phyloP scores from a whole-genome alignment of 257 asterid species.

The Paraleonurus japonicus region DNA sequence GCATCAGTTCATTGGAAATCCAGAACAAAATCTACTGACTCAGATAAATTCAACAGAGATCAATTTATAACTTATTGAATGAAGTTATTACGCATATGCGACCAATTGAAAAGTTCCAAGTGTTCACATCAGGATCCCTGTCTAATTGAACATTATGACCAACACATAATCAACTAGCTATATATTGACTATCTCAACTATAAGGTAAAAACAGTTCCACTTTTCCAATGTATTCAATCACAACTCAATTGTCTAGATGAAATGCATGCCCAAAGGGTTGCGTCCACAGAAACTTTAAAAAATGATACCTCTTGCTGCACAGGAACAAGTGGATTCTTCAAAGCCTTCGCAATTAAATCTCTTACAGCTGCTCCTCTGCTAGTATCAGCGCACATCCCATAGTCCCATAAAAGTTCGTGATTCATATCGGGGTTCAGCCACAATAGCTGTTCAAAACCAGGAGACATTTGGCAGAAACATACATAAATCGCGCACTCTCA shows the following conservation, averaged over 20 bases:
- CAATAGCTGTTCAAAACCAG: constrained; percentile 58
- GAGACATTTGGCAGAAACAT: constrained; percentile 8
- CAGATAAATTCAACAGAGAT: constrained; percentile 6
- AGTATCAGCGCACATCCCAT: constrained; percentile 98
- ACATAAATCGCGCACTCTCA: constrained; percentile 10
- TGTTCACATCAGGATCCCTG: constrained; percentile 7
- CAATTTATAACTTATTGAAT: constrained; percentile 2
- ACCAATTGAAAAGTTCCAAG: neutral
- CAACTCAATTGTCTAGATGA: neutral
- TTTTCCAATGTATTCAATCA: constrained; percentile 6
- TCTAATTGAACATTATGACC: constrained; percentile 17
- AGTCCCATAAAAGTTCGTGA: constrained; percentile 94
- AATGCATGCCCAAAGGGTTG: constrained; percentile 5
- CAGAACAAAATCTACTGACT: neutral
- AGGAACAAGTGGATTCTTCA: constrained; percentile 87
- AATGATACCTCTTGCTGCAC: constrained; percentile 79
- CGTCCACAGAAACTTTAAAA: constrained; percentile 14
- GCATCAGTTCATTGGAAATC: neutral
- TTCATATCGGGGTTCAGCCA: constrained; percentile 88
- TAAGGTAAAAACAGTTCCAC: neutral
- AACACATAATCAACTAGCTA: neutral
- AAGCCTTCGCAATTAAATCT: constrained; percentile 86
- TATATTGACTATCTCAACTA: neutral
- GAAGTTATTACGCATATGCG: neutral
- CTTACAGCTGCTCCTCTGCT: constrained; percentile 94